Evolutionary conservation across 164 flowering plant genomes (phyloP).

Genomic region (Vitis rupestris): DNA sequence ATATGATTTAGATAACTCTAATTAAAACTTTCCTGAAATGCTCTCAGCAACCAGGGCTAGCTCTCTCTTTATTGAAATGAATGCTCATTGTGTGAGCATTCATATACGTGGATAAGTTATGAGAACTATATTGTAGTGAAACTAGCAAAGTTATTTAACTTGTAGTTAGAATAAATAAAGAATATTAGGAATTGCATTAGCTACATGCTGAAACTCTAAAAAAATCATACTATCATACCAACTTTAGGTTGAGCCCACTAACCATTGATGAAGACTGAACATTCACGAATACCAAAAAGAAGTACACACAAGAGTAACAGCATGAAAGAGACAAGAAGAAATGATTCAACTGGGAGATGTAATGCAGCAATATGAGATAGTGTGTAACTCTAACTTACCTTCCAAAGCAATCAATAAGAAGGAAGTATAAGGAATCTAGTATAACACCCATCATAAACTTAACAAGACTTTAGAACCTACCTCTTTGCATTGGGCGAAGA

Average conservation of each 20-base stretch:
- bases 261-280: not conserved
- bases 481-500: constrained; percentile 19
- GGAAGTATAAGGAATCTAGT: not conserved
- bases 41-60: not conserved
- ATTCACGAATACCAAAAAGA: not conserved
- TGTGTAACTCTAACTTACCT: not conserved
- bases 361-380: not conserved
- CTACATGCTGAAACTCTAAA: too few relatives aligned
- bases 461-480: constrained; percentile 23
- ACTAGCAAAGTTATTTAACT: too few relatives aligned
- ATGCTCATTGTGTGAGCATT: too few relatives aligned
- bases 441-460: not conserved
- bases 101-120: not conserved
- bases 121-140: not conserved
- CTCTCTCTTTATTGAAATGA: not conserved
- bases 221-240: too few relatives aligned
- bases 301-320: not conserved
- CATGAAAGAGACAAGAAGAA: not conserved
- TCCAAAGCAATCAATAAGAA: not conserved
- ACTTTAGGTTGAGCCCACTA: too few relatives aligned
- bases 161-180: too few relatives aligned
- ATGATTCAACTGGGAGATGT: too few relatives aligned
- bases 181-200: too few relatives aligned
- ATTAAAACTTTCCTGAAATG: too few relatives aligned
- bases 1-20: too few relatives aligned